A percentile compares a stretch with the other conserved stretches of the same genome.
Conservation (phyloP, 768 basidiomycete species). For the Clitopilus passeckerianus region DNA sequence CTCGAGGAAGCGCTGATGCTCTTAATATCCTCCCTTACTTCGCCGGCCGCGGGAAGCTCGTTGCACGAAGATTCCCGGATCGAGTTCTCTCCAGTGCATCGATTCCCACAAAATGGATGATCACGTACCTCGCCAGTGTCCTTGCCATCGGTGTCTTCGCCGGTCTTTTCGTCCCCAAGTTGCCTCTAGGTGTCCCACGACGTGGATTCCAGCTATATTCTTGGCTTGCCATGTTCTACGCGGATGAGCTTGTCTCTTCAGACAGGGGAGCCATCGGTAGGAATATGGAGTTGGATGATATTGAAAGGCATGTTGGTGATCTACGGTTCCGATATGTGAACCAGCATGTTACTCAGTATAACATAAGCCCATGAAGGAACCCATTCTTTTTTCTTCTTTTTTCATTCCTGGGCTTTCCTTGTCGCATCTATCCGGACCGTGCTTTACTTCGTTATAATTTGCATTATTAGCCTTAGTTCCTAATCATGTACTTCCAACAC, state of each 20-base stretch:
- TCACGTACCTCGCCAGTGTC: constrained; percentile 16
- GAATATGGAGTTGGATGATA: constrained; percentile 24
- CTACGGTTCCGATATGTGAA: constrained; percentile 20
- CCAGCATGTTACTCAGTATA: neutral
- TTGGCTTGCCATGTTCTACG: constrained; percentile 24
- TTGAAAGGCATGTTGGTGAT: constrained; percentile 19
- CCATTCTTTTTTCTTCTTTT: neutral
- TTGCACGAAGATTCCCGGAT: constrained; percentile 32
- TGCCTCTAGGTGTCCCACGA: constrained; percentile 21
- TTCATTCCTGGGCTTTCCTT: neutral
- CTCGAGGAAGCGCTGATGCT: constrained; percentile 32
- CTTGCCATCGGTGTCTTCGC: constrained; percentile 26
- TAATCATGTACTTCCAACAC: too few relatives aligned
- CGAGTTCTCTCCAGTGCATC: constrained; percentile 18
- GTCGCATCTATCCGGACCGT: neutral
- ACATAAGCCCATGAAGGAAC: neutral
- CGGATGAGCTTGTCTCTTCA: constrained; percentile 18
- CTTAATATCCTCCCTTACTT: constrained; percentile 37
- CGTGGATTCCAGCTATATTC: constrained; percentile 24
- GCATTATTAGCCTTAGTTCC: too few relatives aligned
- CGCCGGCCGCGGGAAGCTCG: constrained; percentile 26
- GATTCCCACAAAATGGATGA: constrained; percentile 18
- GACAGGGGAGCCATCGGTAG: constrained; percentile 11
- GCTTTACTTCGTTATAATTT: too few relatives aligned
- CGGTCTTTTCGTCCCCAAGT: constrained; percentile 21